A percentile compares a stretch with the other conserved stretches of the same genome.
Evolutionary conservation across 176 grass and related monocot genomes (phyloP).

Genomic region (Rhynchospora breviuscula): DNA sequence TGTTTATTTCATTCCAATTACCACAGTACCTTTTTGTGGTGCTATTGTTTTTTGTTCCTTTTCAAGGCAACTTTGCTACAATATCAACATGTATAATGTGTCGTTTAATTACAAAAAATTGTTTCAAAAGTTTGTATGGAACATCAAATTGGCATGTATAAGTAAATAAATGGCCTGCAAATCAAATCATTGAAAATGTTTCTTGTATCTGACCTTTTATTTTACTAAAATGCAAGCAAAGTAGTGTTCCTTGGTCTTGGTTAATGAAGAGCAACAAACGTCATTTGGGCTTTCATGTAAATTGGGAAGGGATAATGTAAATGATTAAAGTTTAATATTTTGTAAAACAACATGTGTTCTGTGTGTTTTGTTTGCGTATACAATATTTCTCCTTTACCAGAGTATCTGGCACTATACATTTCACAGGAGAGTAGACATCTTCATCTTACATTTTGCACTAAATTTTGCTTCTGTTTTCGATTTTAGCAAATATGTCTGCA

Average conservation of each 20-base stretch:
- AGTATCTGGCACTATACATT: too few species aligned
- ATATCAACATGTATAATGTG: not conserved
- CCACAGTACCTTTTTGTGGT: not conserved
- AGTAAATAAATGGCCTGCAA: not conserved
- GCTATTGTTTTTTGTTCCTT: not conserved
- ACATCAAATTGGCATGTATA: not conserved
- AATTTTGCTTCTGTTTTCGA: conserved; percentile 6
- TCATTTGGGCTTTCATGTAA: not conserved
- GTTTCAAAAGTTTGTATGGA: not conserved
- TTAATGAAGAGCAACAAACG: not conserved
- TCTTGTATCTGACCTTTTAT: not conserved
- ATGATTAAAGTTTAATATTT: not conserved
- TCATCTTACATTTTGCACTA: not conserved
- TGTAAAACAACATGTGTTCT: not conserved
- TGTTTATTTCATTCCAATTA: not conserved
- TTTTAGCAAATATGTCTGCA: conserved; percentile 44
- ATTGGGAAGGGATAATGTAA: too few species aligned
- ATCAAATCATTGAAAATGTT: not conserved
- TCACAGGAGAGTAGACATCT: too few species aligned
- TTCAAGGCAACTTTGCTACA: not conserved
- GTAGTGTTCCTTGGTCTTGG: not conserved
- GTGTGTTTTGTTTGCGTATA: not conserved
- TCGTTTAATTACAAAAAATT: not conserved
- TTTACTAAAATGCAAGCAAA: not conserved
- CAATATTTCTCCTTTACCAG: not conserved